Base-by-base conservation (phyloP, 371 early-diverging fungal genomes). In the Mortierella sp. region DNA sequence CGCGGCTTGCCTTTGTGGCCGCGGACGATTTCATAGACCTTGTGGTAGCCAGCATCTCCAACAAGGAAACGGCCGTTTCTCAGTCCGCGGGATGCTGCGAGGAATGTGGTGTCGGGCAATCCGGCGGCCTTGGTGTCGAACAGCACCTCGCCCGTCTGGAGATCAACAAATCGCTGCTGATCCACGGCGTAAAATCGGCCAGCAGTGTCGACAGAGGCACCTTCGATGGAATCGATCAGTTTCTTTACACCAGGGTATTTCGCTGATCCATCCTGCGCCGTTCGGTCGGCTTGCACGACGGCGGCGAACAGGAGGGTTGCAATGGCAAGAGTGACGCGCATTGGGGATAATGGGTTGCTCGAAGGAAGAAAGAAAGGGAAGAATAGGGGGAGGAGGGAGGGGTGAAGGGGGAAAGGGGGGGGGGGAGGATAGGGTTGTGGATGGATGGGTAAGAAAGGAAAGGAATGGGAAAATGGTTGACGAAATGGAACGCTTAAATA, bases 161-260 rank as follows among this genome's bases (percentile, higher is more conserved):
- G 37, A 26, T 65, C 30, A 48, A 65, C 65, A 30, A 65, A 65
- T 21, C 57, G 56, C 57, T 65, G 50, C 57, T 65, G 57, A 65
- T 65, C 65, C 57, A 65, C 65, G 25, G 86, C 14, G 82, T 85
- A 53, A 68, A 23, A 5, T 72, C 57, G 64, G 80, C 72, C 45
- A 86, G 61, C 29, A 85, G 47, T 50, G 75, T 50, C 30, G 76
- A 68, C 43, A 83, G 56, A 63, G 48, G 65, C 55, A 48, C 65
- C 65, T 21, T 65, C 65, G 37, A 65, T 65, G 47, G 65, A 65
- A 45, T 47, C 57, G 57, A 47, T 48, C 37, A 65, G 65, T 29
- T 25, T 44, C 50, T 65, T 65, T 16, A 65, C 57, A 47, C 65
- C 65, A 57, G 65, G 65, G 57, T 57, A 65, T 57, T 0, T 65